Percentiles rank a stretch among this genome's conserved stretches.
These are phyloP conservation scores for Penicillium sclerotigenum DNA, from an alignment of 2,329 filamentous ascomycete genomes.

Conservation along the genomic window DNA sequence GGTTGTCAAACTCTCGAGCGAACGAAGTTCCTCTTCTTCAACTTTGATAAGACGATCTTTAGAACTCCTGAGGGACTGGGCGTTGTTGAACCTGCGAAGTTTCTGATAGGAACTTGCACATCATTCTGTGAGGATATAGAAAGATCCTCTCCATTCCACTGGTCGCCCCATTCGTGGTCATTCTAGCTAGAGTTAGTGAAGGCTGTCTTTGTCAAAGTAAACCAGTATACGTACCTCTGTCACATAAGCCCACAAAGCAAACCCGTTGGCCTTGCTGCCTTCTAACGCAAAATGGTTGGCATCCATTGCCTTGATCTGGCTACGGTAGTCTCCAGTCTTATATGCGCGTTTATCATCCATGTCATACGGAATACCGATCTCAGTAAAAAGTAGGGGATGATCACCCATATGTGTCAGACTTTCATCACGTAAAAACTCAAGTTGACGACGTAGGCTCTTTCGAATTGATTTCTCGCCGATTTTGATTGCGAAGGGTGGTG, in stretches of 20 bases:
- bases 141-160: slow-evolving; percentile 96
- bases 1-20: slow-evolving; percentile 53
- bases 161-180: slow-evolving; percentile 81
- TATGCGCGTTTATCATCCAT: slow-evolving; percentile 98
- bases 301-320: slow-evolving; percentile 87
- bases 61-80: too few relatives aligned
- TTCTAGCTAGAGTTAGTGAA: slow-evolving; percentile 53
- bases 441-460: slow-evolving; percentile 86
- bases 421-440: slow-evolving; percentile 77
- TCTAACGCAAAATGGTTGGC: slow-evolving; percentile 94
- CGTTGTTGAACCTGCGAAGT: not conserved
- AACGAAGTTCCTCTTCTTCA: not conserved
- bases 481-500: slow-evolving; percentile 86
- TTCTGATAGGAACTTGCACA: slow-evolving; percentile 51
- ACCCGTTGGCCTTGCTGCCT: slow-evolving; percentile 76
- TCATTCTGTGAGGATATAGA: slow-evolving; percentile 88
- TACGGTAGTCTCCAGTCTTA: slow-evolving; percentile 90
- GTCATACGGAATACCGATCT: slow-evolving; percentile 97
- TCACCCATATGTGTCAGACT: slow-evolving; percentile 81
- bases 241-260: slow-evolving; percentile 85
- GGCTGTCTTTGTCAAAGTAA: not conserved
- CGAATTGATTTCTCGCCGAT: slow-evolving; percentile 90
- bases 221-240: slow-evolving; percentile 52
- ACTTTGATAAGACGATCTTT: not conserved
- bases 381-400: slow-evolving; percentile 84